These are phyloP conservation scores for Aleurites moluccanus DNA, from an alignment of 441 rosid species.

Conservation along the genomic window DNA sequence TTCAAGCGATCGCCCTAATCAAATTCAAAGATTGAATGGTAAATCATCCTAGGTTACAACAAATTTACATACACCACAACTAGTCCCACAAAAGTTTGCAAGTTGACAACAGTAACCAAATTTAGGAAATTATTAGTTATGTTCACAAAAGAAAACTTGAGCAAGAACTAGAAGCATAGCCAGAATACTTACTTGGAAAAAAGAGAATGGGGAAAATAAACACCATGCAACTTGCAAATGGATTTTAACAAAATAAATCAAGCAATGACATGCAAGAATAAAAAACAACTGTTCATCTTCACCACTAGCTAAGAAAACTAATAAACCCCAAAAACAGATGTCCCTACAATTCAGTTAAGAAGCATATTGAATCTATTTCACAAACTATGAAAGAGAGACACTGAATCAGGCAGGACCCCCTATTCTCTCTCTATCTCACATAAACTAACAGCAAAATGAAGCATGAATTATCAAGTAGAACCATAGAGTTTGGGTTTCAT, in stretches of 20 bases:
- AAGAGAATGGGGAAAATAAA: neutral
- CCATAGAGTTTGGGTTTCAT: constrained; percentile 14
- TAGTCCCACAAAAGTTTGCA: neutral
- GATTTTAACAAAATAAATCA: neutral
- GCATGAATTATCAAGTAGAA: neutral
- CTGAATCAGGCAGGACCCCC: neutral
- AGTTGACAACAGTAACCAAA: neutral
- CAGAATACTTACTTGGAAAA: neutral
- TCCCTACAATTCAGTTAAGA: neutral
- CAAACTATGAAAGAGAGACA: constrained; percentile 7
- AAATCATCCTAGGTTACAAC: constrained; percentile 2
- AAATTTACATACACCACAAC: neutral
- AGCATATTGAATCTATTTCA: neutral
- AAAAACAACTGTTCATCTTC: constrained; percentile 3
- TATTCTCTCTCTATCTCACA: neutral
- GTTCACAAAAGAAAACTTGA: neutral
- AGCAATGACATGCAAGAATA: neutral
- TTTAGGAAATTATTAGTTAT: neutral
- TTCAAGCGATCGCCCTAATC: neutral
- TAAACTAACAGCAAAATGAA: neutral
- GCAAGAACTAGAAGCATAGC: neutral
- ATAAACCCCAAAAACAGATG: neutral
- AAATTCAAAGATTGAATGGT: neutral
- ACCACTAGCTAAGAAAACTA: neutral
- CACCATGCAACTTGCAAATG: neutral